These are phyloP conservation scores for Penicillium maclennaniae DNA, from an alignment of 495 filamentous ascomycete genomes.

Conservation along the genomic window DNA sequence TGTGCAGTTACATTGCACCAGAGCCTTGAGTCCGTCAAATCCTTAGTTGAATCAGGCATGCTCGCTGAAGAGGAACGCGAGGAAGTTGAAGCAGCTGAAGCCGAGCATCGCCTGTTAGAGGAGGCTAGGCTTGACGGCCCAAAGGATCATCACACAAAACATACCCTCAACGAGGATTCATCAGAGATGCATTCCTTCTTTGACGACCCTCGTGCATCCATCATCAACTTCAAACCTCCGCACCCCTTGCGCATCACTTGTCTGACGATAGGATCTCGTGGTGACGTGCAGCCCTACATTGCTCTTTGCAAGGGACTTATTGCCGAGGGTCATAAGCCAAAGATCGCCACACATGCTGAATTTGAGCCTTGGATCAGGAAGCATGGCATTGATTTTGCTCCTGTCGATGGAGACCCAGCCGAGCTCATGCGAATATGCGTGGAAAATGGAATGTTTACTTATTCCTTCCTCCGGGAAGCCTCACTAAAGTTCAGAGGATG, in stretches of 20 bases:
- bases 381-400: slow-evolving; percentile 88
- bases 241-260: slow-evolving; percentile 85
- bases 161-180: slow-evolving; percentile 36
- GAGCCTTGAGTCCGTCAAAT: slow-evolving; percentile 66
- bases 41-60: slow-evolving; percentile 66
- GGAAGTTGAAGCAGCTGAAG: slow-evolving; percentile 71
- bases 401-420: slow-evolving; percentile 85
- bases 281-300: slow-evolving; percentile 97
- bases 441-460: slow-evolving; percentile 96
- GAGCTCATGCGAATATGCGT: slow-evolving; percentile 96
- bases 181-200: slow-evolving; percentile 66
- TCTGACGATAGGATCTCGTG: slow-evolving; percentile 90
- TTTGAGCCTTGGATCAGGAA: slow-evolving; percentile 84
- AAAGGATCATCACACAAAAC: slow-evolving; percentile 52
- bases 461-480: slow-evolving; percentile 82
- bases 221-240: slow-evolving; percentile 89
- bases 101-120: slow-evolving; percentile 77
- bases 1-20: slow-evolving; percentile 78
- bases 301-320: slow-evolving; percentile 88
- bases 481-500: slow-evolving; percentile 87
- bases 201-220: slow-evolving; percentile 86
- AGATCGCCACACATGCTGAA: slow-evolving; percentile 88
- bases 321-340: slow-evolving; percentile 79
- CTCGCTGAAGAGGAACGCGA: slow-evolving; percentile 65
- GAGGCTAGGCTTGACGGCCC: slow-evolving; percentile 66